Conservation (phyloP, 805 yeast species). For the Teunomyces lycoperdinae region DNA sequence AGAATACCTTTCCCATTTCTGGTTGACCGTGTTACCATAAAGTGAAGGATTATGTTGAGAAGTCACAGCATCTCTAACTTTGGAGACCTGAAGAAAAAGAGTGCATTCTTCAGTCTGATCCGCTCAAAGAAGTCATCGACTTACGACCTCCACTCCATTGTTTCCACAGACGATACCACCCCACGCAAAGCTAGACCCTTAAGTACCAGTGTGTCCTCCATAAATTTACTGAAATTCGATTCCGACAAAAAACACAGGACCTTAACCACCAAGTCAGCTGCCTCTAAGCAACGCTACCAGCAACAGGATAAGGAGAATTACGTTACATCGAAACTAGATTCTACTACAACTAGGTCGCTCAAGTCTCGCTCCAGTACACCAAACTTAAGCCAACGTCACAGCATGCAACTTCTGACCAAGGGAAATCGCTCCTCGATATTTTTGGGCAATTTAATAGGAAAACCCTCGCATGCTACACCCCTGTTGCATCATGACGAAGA, state of each 20-base stretch:
- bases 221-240: neutral
- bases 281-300: conserved; percentile 1
- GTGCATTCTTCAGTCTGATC: conserved; percentile 14
- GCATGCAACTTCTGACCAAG: neutral
- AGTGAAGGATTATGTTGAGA: conserved; percentile 18
- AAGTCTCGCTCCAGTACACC: conserved; percentile 23
- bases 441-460: conserved; percentile 5
- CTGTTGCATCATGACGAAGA: conserved; percentile 8
- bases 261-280: conserved; percentile 2
- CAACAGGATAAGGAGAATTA: conserved; percentile 13
- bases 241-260: neutral
- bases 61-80: conserved; percentile 26
- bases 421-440: conserved; percentile 3
- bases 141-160: conserved; percentile 3
- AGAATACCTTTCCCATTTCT: neutral
- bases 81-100: conserved; percentile 14
- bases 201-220: conserved; percentile 12
- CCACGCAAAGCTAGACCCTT: conserved; percentile 13
- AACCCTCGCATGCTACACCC: conserved; percentile 6
- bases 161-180: neutral
- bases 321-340: conserved; percentile 1
- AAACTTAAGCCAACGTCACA: conserved; percentile 11
- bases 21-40: neutral
- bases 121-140: conserved; percentile 13
- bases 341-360: conserved; percentile 6